Evolutionary conservation across 2,329 filamentous ascomycete species (phyloP), one percentile per base, ranked within the genome.

Genomic region (Penicillium paneum): DNA sequence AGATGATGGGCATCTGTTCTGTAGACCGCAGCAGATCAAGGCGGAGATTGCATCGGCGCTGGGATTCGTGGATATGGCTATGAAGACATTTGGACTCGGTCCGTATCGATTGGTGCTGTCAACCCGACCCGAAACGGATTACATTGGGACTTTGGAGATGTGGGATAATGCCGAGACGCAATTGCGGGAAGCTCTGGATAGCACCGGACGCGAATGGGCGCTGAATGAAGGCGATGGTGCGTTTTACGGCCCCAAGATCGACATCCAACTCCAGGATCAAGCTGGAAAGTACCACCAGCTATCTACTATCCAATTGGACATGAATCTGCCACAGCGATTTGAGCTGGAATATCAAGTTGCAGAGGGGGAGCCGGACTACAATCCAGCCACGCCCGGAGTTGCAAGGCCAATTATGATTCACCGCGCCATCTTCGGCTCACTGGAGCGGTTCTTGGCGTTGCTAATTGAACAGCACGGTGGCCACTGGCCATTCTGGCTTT

Each of bases 161-260:
- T 91, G 85, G 81, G 77, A 85, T 34, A 79, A 78, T 56, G 88
- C 88, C 1, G 88, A 91, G 67, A 68, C 70, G n/a, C 85, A 90
- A 45, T 74, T 91, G 52, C 83, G 79, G 51, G 74, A 80, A 49
- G 86, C 87, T 0, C 73, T 91, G 35, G 78, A 86, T 56, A 79
- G 76, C 26, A 85, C 81, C 13, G 87, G 86, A 10, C 82, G 84
- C 63, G 75, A 81, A 34, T 96, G 90, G 89, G 82, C 81, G 2
- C 63, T 93, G 54, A 93, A 91, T 59, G 82, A 87, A 64, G 90
- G 90, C 11, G 91, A 95, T 56, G 91, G 91, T 13, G 91, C 91
- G 4, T 96, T 96, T 67, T 96, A 96, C 66, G 91, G 91, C 0
- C 91, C 91, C 31, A 96, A 96, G 75, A 96, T 96, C 60, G 91